Conservation (phyloP, 2,329 filamentous ascomycete genomes). For the Leptographium wingfieldii region DNA sequence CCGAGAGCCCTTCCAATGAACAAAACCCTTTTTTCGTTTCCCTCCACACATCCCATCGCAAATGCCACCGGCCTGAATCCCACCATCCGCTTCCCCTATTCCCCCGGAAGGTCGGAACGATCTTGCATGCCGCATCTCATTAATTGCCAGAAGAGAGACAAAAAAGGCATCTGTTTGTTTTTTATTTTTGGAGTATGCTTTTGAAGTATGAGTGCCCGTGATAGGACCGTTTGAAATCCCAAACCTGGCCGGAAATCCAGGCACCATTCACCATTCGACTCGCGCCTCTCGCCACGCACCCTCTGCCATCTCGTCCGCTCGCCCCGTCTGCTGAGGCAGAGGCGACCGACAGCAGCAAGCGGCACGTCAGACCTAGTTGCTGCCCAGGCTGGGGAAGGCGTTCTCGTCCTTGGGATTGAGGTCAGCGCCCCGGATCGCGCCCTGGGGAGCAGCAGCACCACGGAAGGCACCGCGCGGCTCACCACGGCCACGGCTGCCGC, state of each 20-base stretch:
- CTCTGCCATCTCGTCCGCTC: background rate
- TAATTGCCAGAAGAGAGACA: background rate
- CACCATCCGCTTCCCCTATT: background rate
- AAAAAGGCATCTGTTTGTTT: background rate
- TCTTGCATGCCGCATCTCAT: background rate
- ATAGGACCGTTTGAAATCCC: background rate
- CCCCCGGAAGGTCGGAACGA: background rate
- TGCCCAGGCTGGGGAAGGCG: conserved; percentile 49
- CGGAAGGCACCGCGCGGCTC: conserved; percentile 23
- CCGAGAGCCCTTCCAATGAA: background rate
- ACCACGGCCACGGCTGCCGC: conserved; percentile 29
- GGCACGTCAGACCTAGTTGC: conserved; percentile 15
- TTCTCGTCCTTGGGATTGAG: conserved; percentile 46
- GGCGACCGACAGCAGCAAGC: background rate
- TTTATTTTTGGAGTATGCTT: background rate
- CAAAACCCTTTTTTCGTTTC: background rate
- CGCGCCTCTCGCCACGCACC: background rate
- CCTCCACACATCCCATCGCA: background rate
- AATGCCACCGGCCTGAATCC: background rate
- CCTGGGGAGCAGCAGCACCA: conserved; percentile 30
- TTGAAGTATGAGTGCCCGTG: background rate
- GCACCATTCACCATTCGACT: too few relatives aligned
- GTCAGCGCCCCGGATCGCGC: conserved; percentile 30
- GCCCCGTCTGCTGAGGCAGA: background rate
- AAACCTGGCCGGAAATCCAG: background rate